A percentile compares a stretch with the other conserved stretches of the same genome.
These are phyloP conservation scores for Penicillium silybi DNA, from an alignment of 495 filamentous ascomycete species.

Conservation along the genomic window DNA sequence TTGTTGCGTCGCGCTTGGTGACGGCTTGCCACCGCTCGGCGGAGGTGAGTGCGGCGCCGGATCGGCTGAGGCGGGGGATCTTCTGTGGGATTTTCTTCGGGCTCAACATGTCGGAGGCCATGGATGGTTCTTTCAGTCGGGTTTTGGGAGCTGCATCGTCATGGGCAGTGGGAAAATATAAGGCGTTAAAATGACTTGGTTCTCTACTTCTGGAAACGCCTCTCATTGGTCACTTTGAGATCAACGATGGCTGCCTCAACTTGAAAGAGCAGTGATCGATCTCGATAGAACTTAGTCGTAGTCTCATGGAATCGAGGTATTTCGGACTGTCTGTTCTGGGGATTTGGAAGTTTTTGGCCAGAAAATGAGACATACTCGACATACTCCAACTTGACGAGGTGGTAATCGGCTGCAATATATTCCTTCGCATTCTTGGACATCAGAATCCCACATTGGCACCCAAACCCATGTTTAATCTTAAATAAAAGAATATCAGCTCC, in stretches of 20 bases:
- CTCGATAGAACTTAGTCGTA: not conserved
- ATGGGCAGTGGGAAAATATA: not conserved
- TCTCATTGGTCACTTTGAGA: constrained; percentile 36
- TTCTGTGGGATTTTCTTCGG: constrained; percentile 7
- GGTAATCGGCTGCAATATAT: no score
- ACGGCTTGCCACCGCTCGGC: constrained; percentile 55
- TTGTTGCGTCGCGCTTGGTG: constrained; percentile 45
- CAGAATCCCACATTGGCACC: no score
- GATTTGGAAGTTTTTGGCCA: not conserved
- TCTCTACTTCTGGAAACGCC: not conserved
- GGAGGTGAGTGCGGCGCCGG: constrained; percentile 20
- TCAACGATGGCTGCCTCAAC: constrained; percentile 8
- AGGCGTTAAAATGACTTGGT: not conserved
- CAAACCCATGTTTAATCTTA: no score
- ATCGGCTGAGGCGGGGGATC: constrained; percentile 26
- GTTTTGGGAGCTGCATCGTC: not conserved
- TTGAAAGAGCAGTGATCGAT: not conserved
- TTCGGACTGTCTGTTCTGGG: not conserved
- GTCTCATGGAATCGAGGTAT: not conserved
- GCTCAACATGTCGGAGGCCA: not conserved
- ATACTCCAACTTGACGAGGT: not conserved
- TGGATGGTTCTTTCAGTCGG: not conserved
- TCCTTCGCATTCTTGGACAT: no score
- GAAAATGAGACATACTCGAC: no score
- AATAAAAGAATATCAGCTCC: no score